Evolutionary conservation across 345 rosid species (phyloP), one percentile per base, ranked within the genome.

Genomic region (Eucalyptus pauciflora): DNA sequence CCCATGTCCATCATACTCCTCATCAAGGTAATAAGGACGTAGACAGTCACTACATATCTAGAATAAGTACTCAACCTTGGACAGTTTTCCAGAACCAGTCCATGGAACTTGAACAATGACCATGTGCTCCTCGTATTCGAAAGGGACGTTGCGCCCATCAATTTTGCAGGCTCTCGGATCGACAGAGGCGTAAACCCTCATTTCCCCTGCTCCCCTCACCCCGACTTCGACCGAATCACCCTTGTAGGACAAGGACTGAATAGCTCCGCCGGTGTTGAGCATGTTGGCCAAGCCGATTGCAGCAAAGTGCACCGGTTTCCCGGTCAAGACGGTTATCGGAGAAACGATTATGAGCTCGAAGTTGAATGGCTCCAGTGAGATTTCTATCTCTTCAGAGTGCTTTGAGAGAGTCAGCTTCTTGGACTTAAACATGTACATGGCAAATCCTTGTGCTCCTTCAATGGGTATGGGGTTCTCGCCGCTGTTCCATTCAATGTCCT

Each of bases 261-360:
- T 90, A 13, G 99, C 99, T 7, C 99, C 99, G 10, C 99, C 98
- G 3, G 94, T 89, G 92, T 98, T 98, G 56, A 97, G 97, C 99
- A 97, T 98, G 93, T 96, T 95, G 86, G 93, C 96, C 37, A 97
- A 90, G 22, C 99, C 99, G 58, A 97, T 96, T 0, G 99, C 97
- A 17, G 99, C 99, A 76, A 98, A 97, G 67, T 91, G 94, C 83
- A 94, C 93, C 0, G 93, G 85, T 18, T 92, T 95, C 14, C 92
- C 92, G 11, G 91, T 60, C 60, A 96, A 90, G 52, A 86, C 60
- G 2, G 93, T 92, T 14, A 97, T 95, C 0, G 99, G 96, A 5
- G 98, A 94, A 7, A 97, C 99, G 1, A 95, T 96, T 15, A 96
- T 87, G 10, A 98, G 98, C 95, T 98, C 99, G 87, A 94, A 98